phyloP scores from a whole-genome alignment of 257 asterid species.

The Gardenia jasminoides region DNA sequence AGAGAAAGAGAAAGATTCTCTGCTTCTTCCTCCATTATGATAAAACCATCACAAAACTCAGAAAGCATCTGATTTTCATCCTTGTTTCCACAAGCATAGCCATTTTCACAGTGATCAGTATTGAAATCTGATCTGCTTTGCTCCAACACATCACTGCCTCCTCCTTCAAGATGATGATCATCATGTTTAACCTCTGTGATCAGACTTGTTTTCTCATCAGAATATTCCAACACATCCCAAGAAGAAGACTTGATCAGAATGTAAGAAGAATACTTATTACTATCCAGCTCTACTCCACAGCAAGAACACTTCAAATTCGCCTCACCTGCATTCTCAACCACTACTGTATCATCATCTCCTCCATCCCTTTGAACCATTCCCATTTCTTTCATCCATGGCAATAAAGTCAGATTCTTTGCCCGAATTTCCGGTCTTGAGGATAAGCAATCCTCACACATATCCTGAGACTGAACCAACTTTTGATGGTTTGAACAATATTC shows the following conservation, averaged over 20 bases:
- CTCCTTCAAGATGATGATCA: conserved; percentile 10
- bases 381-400: conserved; percentile 37
- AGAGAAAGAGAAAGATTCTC: conserved; percentile 15
- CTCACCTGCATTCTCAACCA: conserved; percentile 43
- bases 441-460: conserved; percentile 82
- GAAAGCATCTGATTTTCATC: conserved; percentile 23
- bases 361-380: conserved; percentile 35
- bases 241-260: conserved; percentile 60
- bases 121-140: conserved; percentile 17
- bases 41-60: conserved; percentile 19
- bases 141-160: conserved; percentile 14
- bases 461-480: conserved; percentile 53
- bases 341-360: conserved; percentile 17
- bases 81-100: conserved; percentile 14
- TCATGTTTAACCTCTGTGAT: conserved; percentile 22
- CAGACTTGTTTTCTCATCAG: conserved; percentile 25
- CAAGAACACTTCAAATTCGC: conserved; percentile 65
- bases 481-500: conserved; percentile 66
- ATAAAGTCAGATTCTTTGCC: conserved; percentile 29
- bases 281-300: conserved; percentile 52
- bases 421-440: conserved; percentile 46
- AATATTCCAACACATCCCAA: conserved; percentile 65
- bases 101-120: conserved; percentile 18
- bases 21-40: conserved; percentile 16
- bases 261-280: conserved; percentile 38